These are phyloP conservation scores for Blyttiomyces sp. DNA, from an alignment of 371 early-diverging fungal species.

Conservation along the genomic window DNA sequence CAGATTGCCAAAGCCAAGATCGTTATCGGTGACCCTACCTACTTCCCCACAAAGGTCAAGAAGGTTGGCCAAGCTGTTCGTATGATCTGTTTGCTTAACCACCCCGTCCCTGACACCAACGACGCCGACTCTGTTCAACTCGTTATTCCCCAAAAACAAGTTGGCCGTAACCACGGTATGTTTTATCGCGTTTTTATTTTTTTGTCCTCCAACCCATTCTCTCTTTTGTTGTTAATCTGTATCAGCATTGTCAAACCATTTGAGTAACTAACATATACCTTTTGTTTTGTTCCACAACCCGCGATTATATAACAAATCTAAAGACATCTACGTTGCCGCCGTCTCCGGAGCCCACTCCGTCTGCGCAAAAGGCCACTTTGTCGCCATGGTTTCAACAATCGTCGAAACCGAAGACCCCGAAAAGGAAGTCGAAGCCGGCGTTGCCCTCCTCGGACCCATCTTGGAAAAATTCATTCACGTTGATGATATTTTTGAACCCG, in stretches of 20 bases:
- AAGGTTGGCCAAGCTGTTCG: conserved; percentile 83
- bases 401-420: conserved; percentile 89
- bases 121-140: conserved; percentile 89
- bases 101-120: conserved; percentile 87
- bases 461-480: conserved; percentile 88
- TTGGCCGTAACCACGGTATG: conserved; percentile 68
- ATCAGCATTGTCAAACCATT: background rate
- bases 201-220: background rate
- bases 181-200: background rate
- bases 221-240: conserved; percentile 2
- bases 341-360: conserved; percentile 87
- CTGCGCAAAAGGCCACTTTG: conserved; percentile 76
- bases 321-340: conserved; percentile 93
- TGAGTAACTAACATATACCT: too few relatives aligned
- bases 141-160: conserved; percentile 95
- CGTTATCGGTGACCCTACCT: conserved; percentile 96
- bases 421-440: conserved; percentile 79
- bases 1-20: conserved; percentile 72
- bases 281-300: too few relatives aligned
- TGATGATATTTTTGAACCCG: conserved; percentile 79
- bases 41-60: conserved; percentile 74
- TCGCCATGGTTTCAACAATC: conserved; percentile 95
- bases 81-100: conserved; percentile 88
- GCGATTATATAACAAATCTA: too few relatives aligned
- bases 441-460: conserved; percentile 87